Conservation (phyloP, 306 rosid genomes). For the Myrica gale region DNA sequence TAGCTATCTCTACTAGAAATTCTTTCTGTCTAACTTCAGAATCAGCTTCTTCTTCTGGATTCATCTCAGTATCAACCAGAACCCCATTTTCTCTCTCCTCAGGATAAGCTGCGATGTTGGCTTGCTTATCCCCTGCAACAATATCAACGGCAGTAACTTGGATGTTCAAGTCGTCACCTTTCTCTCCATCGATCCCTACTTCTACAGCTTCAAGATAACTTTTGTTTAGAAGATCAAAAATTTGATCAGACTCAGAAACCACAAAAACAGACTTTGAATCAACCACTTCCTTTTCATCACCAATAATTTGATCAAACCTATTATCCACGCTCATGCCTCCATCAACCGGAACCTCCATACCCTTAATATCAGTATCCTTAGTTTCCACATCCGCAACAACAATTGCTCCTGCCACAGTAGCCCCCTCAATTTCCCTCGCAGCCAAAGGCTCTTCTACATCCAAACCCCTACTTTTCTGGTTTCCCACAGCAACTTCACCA, state of each 20-base stretch:
- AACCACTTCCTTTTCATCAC: conserved; percentile 26
- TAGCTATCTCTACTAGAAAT: conserved; percentile 1
- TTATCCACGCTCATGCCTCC: conserved; percentile 43
- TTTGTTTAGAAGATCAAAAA: conserved; percentile 8
- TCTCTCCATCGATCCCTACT: conserved; percentile 18
- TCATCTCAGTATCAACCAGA: conserved; percentile 9
- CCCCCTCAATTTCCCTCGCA: conserved; percentile 18
- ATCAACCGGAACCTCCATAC: conserved; percentile 32
- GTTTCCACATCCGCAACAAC: conserved; percentile 44
- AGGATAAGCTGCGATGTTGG: neutral
- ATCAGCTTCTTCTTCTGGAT: conserved; percentile 25
- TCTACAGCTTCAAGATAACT: conserved; percentile 19
- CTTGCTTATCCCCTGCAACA: conserved; percentile 26
- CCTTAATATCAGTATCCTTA: conserved; percentile 40
- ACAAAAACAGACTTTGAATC: conserved; percentile 15
- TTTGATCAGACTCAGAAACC: conserved; percentile 26
- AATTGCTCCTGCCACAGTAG: conserved; percentile 38
- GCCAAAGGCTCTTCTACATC: conserved; percentile 9
- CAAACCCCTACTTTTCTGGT: conserved; percentile 21
- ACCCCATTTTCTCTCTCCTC: conserved; percentile 14
- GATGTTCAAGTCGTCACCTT: conserved; percentile 21
- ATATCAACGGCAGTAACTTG: conserved; percentile 10
- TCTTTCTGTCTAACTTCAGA: conserved; percentile 15
- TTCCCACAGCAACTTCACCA: conserved; percentile 25
- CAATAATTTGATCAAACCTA: conserved; percentile 41